Conservation (phyloP, 2,329 filamentous ascomycete genomes). For the Macroventuria anomochaeta region DNA sequence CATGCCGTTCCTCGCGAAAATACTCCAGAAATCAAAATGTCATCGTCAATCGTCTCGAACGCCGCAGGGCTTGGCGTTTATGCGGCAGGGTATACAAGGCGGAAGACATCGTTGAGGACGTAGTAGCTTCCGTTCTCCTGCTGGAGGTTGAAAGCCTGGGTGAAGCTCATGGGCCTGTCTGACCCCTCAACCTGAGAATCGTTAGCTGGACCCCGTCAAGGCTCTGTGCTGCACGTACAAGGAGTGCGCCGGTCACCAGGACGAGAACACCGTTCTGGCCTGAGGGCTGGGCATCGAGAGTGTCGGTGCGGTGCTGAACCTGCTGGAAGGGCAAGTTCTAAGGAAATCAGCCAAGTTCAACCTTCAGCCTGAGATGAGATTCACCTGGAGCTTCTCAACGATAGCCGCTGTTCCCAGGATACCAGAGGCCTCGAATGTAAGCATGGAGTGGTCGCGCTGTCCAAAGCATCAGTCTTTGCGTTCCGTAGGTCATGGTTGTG, state of each 20-base stretch:
- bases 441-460: conserved; percentile 83
- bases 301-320: conserved; percentile 78
- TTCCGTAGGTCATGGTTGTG: not conserved
- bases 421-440: conserved; percentile 84
- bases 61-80: conserved; percentile 25
- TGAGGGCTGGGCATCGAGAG: conserved; percentile 83
- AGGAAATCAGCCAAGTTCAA: conserved; percentile 26
- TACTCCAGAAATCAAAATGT: conserved; percentile 20
- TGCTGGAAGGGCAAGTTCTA: conserved; percentile 81
- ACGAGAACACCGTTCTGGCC: conserved; percentile 75
- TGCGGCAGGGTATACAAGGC: conserved; percentile 72
- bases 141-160: conserved; percentile 85
- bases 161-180: conserved; percentile 86
- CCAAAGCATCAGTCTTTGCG: conserved; percentile 14
- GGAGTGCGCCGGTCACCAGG: conserved; percentile 83
- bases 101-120: conserved; percentile 95
- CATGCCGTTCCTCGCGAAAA: conserved; percentile 23
- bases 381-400: conserved; percentile 80
- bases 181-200: conserved; percentile 75
- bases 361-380: conserved; percentile 35
- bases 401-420: conserved; percentile 71
- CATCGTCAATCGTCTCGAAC: conserved; percentile 14
- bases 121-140: conserved; percentile 75
- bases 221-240: conserved; percentile 62
- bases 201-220: conserved; percentile 17